Conservation (phyloP, 768 basidiomycete genomes). For the Serendipita sp. region DNA sequence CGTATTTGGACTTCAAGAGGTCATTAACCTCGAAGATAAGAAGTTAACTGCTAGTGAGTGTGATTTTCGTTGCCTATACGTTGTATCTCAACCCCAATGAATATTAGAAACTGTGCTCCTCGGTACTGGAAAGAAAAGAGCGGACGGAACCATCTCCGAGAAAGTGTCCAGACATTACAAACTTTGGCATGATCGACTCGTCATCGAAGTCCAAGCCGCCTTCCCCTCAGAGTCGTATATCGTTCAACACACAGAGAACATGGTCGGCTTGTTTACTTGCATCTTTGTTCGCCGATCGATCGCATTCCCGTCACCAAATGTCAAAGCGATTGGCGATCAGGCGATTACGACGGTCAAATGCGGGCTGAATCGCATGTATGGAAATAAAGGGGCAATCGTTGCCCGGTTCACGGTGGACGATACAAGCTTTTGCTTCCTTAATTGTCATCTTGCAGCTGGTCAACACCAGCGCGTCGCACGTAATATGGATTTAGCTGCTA, state of each 20-base stretch:
- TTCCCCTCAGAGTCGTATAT: conserved; percentile 69
- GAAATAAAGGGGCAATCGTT: conserved; percentile 95
- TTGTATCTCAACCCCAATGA: background rate
- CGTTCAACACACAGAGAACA: conserved; percentile 68
- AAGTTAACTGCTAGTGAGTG: conserved; percentile 63
- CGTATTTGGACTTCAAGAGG: conserved; percentile 88
- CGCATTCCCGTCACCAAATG: conserved; percentile 43
- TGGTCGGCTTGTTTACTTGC: conserved; percentile 75
- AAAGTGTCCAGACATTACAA: conserved; percentile 79
- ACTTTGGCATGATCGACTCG: conserved; percentile 72
- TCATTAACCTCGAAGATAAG: conserved; percentile 87
- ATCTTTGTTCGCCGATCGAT: conserved; percentile 47
- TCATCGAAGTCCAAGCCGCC: conserved; percentile 50
- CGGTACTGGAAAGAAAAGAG: conserved; percentile 52
- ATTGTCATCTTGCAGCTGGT: conserved; percentile 94
- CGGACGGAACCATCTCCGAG: conserved; percentile 47
- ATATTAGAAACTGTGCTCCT: conserved; percentile 60
- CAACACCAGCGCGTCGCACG: conserved; percentile 67
- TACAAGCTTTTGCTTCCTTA: conserved; percentile 86
- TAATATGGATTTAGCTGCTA: conserved; percentile 74
- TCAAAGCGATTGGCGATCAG: conserved; percentile 38
- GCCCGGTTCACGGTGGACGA: conserved; percentile 81
- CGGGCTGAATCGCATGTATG: conserved; percentile 84
- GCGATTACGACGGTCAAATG: conserved; percentile 75
- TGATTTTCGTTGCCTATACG: background rate